Conservation (phyloP, 179 eudicot species). For the Amaranthus tricolor region DNA sequence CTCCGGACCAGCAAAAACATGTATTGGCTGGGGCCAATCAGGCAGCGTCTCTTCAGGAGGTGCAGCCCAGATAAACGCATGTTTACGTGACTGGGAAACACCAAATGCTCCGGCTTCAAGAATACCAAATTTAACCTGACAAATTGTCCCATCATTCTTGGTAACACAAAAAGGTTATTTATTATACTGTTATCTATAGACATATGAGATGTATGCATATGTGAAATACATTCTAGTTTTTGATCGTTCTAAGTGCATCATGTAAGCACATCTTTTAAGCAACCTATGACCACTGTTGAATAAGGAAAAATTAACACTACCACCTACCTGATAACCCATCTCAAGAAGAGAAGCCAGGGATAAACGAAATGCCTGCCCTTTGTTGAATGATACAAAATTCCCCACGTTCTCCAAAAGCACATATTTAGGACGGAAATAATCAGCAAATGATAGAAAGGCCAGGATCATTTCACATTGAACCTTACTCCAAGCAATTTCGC, state of each 20-base stretch:
- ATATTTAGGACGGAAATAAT: slow-evolving; percentile 83
- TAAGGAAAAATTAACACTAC: not conserved
- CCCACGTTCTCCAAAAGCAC: slow-evolving; percentile 90
- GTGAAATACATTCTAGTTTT: no score
- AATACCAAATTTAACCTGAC: slow-evolving; percentile 89
- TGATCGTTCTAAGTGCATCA: no score
- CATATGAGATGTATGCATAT: no score
- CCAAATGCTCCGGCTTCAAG: slow-evolving; percentile 95
- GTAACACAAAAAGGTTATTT: not conserved
- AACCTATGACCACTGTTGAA: no score
- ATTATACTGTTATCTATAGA: no score
- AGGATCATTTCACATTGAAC: slow-evolving; percentile 99
- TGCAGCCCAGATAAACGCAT: slow-evolving; percentile 98
- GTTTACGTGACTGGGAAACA: slow-evolving; percentile 86
- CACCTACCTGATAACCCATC: slow-evolving; percentile 94
- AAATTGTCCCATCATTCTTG: slow-evolving; percentile 5
- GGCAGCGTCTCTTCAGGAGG: slow-evolving; percentile 82
- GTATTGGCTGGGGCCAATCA: slow-evolving; percentile 98
- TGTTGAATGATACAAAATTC: slow-evolving; percentile 91
- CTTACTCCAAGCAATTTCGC: slow-evolving; percentile 88
- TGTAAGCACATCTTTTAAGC: no score
- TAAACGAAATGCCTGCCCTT: slow-evolving; percentile 95
- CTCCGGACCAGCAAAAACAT: slow-evolving; percentile 87
- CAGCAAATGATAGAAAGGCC: slow-evolving; percentile 92
- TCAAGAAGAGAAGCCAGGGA: slow-evolving; percentile 91